Conservation (phyloP, 2,329 filamentous ascomycete genomes). For the Cladosporium velox region DNA sequence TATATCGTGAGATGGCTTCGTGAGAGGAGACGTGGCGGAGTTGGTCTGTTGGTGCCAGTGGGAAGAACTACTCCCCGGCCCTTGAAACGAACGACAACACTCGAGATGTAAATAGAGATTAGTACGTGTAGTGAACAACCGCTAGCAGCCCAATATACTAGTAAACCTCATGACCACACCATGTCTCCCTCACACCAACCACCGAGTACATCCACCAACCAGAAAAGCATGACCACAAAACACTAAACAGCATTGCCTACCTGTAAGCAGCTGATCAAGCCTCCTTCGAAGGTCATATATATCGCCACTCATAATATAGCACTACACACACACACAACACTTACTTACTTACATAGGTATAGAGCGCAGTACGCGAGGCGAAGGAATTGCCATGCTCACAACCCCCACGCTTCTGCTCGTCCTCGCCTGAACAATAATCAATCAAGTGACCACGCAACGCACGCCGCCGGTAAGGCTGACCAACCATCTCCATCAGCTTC, state of each 20-base stretch:
- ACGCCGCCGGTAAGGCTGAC: conserved; percentile 12
- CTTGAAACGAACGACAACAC: too few relatives aligned
- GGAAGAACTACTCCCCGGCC: too few relatives aligned
- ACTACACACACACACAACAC: not conserved
- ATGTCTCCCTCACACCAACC: not conserved
- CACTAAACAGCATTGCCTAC: not conserved
- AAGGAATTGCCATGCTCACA: not conserved
- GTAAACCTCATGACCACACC: not conserved
- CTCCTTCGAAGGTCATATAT: not conserved
- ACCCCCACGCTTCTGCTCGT: conserved; percentile 2
- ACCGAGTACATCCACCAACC: too few relatives aligned
- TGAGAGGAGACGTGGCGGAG: too few relatives aligned
- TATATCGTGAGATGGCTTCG: too few relatives aligned
- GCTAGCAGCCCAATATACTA: too few relatives aligned
- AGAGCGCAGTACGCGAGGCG: not conserved
- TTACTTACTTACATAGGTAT: not conserved
- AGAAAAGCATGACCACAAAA: too few relatives aligned
- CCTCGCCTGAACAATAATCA: conserved; percentile 1
- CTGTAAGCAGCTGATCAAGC: conserved; percentile 1
- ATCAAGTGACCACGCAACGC: conserved; percentile 8
- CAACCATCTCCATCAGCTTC: conserved; percentile 3
- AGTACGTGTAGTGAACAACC: too few relatives aligned
- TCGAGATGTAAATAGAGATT: too few relatives aligned
- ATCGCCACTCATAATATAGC: not conserved
- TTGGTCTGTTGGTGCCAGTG: too few relatives aligned